Base-by-base conservation (phyloP, 208 protist genomes). In the Zelonia costaricensis region DNA sequence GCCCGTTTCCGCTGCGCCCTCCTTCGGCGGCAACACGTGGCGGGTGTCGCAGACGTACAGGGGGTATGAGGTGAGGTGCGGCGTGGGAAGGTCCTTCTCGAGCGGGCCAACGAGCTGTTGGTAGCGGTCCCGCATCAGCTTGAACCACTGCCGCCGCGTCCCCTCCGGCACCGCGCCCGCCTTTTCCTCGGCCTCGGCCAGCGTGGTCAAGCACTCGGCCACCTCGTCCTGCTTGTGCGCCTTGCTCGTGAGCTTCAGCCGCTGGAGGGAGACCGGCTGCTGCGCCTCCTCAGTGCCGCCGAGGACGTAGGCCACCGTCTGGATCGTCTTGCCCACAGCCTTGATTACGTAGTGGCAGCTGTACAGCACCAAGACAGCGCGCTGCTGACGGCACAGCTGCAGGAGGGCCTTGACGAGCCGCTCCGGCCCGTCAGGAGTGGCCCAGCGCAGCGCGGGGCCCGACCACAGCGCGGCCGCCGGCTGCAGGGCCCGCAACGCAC, bases 101-200 rank as follows among this genome's bases (percentile, higher is more conserved):
- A 92, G 48, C 6, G 86, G 86, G n/a, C 59, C 74, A 33, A 92
- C 70, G n/a, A 89, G 53, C 42, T 66, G 68, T 42, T 75, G 62
- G 65, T 92, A 86, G 23, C 74, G 65, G 3, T 31, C 43, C 47
- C 53, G 61, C 79, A 86, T 86, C 31, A 87, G 68, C 22, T 22
- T 35, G 3, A 54, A 33, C 84, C 84, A 91, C 28, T 67, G 64
- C 15, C 23, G 25, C 7, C 70, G 69, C 49, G 67, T 10, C 12
- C 20, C 22, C 4, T 65, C 48, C 2, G 48, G 28, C 57, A 74
- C 48, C 8, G 31, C 52, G 36, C 39, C 61, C 25, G 38, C 35
- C 13, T 23, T 18, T 8, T 55, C n/a, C n/a, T 20, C 38, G 5
- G 58, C 60, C 6, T 31, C 2, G 18, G 31, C 25, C 12, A 76